These are phyloP conservation scores for Fusarium sp. DNA, from an alignment of 2,329 filamentous ascomycete species.

Conservation along the genomic window DNA sequence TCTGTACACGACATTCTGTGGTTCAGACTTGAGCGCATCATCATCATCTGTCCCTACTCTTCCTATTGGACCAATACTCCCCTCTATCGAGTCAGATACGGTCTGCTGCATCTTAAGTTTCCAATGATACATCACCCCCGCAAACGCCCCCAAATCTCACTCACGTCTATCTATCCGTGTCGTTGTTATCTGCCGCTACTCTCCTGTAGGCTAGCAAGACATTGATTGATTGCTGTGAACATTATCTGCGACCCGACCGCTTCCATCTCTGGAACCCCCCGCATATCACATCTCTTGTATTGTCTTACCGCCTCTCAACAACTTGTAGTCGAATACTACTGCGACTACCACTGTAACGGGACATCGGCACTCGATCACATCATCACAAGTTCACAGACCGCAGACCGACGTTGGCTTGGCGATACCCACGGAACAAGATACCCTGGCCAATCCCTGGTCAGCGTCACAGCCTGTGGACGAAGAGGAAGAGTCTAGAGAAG, in stretches of 20 bases:
- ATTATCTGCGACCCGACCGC: constrained; percentile 1
- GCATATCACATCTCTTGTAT: constrained; percentile 5
- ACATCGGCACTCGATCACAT: constrained; percentile 12
- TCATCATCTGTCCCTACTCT: constrained; percentile 10
- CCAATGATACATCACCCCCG: constrained; percentile 22
- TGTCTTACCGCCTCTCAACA: constrained; percentile 16
- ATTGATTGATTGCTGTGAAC: not conserved
- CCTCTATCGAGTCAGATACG: constrained; percentile 20
- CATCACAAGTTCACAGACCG: constrained; percentile 1
- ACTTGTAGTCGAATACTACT: not conserved
- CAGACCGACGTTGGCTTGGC: constrained; percentile 26
- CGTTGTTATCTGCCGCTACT: constrained; percentile 17
- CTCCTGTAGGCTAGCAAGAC: not conserved
- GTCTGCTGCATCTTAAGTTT: constrained; percentile 26
- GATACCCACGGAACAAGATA: constrained; percentile 9
- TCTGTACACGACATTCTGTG: constrained; percentile 15
- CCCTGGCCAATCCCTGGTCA: constrained; percentile 32
- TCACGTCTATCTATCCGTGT: constrained; percentile 10
- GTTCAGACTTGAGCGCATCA: constrained; percentile 18
- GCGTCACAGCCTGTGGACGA: constrained; percentile 13
- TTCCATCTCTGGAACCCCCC: not conserved
- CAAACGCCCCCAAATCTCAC: constrained; percentile 34
- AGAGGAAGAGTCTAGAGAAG: not conserved
- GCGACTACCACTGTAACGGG: constrained; percentile 1
- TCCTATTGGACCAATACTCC: constrained; percentile 10